These are phyloP conservation scores for Cyclotella cryptica DNA, from an alignment of 108 stramenopile species.

Conservation along the genomic window DNA sequence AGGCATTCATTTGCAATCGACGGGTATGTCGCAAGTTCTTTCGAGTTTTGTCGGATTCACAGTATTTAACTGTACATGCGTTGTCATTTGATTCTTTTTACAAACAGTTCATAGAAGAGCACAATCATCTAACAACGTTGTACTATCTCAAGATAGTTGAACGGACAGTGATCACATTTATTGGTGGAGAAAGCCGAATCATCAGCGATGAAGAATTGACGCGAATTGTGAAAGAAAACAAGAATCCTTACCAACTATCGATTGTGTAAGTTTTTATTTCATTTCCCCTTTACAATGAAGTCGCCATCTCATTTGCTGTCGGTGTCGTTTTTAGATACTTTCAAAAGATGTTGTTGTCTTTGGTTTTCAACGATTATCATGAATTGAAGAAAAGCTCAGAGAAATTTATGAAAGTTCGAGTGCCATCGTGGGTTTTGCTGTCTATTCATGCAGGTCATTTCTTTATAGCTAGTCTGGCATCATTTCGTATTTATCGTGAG, in stretches of 20 bases:
- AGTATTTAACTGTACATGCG: no score
- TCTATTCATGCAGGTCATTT: not conserved
- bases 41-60: no score
- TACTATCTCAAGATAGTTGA: not conserved
- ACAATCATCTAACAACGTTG: not conserved
- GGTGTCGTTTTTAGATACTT: not conserved
- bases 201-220: not conserved
- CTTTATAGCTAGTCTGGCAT: not conserved
- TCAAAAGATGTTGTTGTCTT: not conserved
- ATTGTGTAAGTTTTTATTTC: not conserved
- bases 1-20: not conserved
- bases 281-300: not conserved
- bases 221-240: not conserved
- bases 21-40: not conserved
- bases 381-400: not conserved
- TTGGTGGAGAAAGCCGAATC: not conserved
- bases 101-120: not conserved
- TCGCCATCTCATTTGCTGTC: not conserved
- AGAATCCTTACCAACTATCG: not conserved
- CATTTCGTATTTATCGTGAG: constrained; percentile 9
- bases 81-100: not conserved
- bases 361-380: not conserved
- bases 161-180: not conserved
- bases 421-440: not conserved
- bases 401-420: not conserved